Conservation (phyloP, 1,139 yeast species). For the Diutina pseudorugosa region DNA sequence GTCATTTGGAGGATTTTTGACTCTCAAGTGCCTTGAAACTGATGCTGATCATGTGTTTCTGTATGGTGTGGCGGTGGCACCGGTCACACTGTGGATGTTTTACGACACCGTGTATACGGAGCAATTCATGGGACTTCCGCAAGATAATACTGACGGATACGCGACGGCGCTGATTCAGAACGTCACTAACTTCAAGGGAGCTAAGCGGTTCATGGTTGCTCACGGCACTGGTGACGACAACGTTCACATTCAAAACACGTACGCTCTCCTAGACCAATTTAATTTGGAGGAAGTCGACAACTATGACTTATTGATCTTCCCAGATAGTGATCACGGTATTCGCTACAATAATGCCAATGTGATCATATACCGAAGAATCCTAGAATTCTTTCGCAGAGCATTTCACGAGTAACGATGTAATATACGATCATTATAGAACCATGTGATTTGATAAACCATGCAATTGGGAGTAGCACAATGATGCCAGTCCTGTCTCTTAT, state of each 20-base stretch:
- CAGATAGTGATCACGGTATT: slow-evolving; percentile 68
- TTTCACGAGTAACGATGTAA: slow-evolving; percentile 12
- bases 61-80: slow-evolving; percentile 70
- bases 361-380: slow-evolving; percentile 53
- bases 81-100: slow-evolving; percentile 67
- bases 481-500: no score
- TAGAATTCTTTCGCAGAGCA: slow-evolving; percentile 46
- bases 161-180: slow-evolving; percentile 39
- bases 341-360: slow-evolving; percentile 57
- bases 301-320: slow-evolving; percentile 64
- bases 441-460: no score
- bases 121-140: slow-evolving; percentile 64
- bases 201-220: slow-evolving; percentile 52
- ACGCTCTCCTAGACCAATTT: slow-evolving; percentile 50
- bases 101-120: slow-evolving; percentile 74
- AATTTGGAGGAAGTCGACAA: slow-evolving; percentile 50
- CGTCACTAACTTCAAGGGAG: slow-evolving; percentile 32
- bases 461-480: no score
- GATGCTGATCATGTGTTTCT: slow-evolving; percentile 47
- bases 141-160: slow-evolving; percentile 48
- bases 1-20: slow-evolving; percentile 75
- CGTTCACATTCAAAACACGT: slow-evolving; percentile 65
- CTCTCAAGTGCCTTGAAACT: slow-evolving; percentile 59
- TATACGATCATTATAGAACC: no score
- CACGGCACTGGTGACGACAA: slow-evolving; percentile 82